These are phyloP conservation scores for Hymenoscyphus repandus DNA, from an alignment of 2,329 filamentous ascomycete species.

Conservation along the genomic window DNA sequence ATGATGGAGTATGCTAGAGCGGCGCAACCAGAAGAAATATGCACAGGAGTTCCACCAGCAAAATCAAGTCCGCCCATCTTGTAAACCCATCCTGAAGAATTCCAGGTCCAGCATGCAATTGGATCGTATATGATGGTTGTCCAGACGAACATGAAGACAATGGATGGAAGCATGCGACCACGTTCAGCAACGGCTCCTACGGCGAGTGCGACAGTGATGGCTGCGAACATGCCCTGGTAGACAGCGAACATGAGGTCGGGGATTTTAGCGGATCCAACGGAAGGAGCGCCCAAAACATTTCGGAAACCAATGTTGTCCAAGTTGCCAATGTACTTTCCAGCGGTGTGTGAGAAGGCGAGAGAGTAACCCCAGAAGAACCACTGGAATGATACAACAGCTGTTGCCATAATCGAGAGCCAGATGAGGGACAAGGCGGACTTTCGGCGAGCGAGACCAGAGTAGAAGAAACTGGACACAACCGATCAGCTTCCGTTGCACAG, in stretches of 20 bases:
- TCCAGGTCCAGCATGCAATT: constrained; percentile 96
- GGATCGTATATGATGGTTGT: constrained; percentile 85
- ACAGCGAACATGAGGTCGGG: constrained; percentile 82
- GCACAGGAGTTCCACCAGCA: constrained; percentile 84
- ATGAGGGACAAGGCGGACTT: constrained; percentile 87
- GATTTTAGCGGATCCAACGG: constrained; percentile 65
- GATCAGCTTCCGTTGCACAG: constrained; percentile 20
- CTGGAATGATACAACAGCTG: constrained; percentile 78
- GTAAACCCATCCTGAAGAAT: constrained; percentile 73
- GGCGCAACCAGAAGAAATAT: constrained; percentile 77
- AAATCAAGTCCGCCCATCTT: constrained; percentile 80
- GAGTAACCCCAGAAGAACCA: constrained; percentile 60
- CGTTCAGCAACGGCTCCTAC: constrained; percentile 82
- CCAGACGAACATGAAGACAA: constrained; percentile 94
- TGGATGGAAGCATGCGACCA: constrained; percentile 80
- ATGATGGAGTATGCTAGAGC: constrained; percentile 88
- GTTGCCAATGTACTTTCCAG: constrained; percentile 8
- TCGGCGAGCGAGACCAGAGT: constrained; percentile 80
- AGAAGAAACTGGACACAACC: constrained; percentile 61
- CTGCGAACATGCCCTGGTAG: constrained; percentile 85
- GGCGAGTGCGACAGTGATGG: constrained; percentile 79
- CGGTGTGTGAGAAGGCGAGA: constrained; percentile 50
- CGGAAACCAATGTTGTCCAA: constrained; percentile 57
- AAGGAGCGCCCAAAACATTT: constrained; percentile 69
- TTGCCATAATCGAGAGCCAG: constrained; percentile 85